Evolutionary conservation across 129 eudicot genomes (phyloP).

Genomic region (Apium graveolens): DNA sequence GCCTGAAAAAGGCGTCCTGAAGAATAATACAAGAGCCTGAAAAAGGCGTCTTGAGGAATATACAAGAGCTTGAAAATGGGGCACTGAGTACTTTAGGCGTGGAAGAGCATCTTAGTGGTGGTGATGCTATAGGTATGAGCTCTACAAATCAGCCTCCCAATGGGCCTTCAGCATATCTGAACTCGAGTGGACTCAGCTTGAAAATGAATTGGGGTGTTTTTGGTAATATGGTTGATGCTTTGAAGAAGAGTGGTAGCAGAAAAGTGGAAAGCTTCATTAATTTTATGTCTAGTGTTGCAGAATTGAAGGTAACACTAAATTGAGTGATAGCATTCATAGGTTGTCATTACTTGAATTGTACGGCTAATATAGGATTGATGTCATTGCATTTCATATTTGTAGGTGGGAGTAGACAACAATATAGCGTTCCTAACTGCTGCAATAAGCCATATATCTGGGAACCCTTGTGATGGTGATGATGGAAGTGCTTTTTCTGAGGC

Average conservation of each 20-base stretch:
- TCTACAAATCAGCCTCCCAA: not conserved
- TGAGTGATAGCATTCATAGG: not conserved
- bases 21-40: no score
- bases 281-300: constrained; percentile 10
- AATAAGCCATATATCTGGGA: not conserved
- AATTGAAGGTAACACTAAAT: constrained; percentile 29
- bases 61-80: not conserved
- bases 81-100: not conserved
- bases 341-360: constrained; percentile 3
- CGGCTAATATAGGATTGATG: not conserved
- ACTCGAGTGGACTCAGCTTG: constrained; percentile 10
- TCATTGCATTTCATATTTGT: not conserved
- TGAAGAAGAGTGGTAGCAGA: constrained; percentile 12
- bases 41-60: no score
- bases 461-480: constrained; percentile 17
- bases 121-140: not conserved
- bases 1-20: constrained; percentile 9
- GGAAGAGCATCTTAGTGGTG: not conserved
- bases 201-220: constrained; percentile 17
- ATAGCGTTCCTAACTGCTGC: constrained; percentile 13
- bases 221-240: constrained; percentile 18
- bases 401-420: constrained; percentile 29
- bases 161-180: constrained; percentile 8
- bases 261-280: constrained; percentile 7
- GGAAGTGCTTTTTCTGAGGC: constrained; percentile 1